Evolutionary conservation across 1,139 yeast species (phyloP).

Genomic region (Zygoascus meyerae): DNA sequence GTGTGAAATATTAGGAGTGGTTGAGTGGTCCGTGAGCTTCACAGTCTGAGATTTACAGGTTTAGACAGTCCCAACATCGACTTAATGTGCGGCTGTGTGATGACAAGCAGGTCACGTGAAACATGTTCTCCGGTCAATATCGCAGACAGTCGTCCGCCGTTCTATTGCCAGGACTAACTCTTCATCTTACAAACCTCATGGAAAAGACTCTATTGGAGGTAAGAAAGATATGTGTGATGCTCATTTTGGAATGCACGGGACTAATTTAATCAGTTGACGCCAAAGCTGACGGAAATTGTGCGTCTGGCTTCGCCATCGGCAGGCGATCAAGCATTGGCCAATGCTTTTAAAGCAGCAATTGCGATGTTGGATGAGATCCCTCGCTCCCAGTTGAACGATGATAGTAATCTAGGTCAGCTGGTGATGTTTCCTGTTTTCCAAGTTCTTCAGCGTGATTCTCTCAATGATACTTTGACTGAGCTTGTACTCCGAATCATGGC

Average conservation of each 20-base stretch:
- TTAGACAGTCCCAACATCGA: too few relatives aligned
- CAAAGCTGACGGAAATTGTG: conserved; percentile 9
- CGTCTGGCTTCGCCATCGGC: conserved; percentile 4
- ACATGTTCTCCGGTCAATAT: too few relatives aligned
- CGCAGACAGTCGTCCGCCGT: too few relatives aligned
- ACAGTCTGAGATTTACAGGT: neutral
- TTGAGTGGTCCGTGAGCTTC: conserved; percentile 8
- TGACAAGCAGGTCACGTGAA: too few relatives aligned
- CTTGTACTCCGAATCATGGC: conserved; percentile 39
- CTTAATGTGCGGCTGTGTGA: too few relatives aligned
- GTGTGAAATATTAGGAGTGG: conserved; percentile 5
- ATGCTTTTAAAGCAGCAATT: conserved; percentile 12
- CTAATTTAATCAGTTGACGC: neutral
- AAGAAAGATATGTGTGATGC: neutral
- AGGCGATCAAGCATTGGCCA: conserved; percentile 1
- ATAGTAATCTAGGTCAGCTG: conserved; percentile 48
- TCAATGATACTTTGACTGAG: conserved; percentile 44
- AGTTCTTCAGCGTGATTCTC: conserved; percentile 38
- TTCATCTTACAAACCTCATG: too few relatives aligned
- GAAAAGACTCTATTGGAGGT: neutral
- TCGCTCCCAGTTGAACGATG: conserved; percentile 14
- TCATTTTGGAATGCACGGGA: too few relatives aligned
- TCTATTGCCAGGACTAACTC: too few relatives aligned
- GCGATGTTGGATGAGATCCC: conserved; percentile 14
- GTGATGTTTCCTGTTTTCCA: conserved; percentile 55